Evolutionary conservation across 2,329 filamentous ascomycete species (phyloP).

Genomic region (Epichloe gansuensis): DNA sequence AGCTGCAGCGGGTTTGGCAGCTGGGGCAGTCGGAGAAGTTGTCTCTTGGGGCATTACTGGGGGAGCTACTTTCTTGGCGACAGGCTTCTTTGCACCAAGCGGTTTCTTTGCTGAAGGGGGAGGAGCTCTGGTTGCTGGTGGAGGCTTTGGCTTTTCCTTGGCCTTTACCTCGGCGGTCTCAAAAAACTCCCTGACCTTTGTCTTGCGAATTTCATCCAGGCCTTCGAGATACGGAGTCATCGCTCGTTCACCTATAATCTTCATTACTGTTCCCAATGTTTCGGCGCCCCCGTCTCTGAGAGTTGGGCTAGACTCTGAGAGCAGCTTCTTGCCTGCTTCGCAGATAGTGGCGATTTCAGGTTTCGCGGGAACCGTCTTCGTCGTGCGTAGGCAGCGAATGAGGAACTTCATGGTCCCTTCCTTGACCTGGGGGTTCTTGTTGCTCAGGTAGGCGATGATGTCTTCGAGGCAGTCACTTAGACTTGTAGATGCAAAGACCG

Average conservation of each 20-base stretch:
- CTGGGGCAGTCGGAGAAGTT: conserved; percentile 44
- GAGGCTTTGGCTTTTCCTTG: conserved; percentile 66
- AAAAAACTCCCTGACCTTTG: conserved; percentile 86
- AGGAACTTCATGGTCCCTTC: conserved; percentile 89
- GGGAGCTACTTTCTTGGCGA: conserved; percentile 32
- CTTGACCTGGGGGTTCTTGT: conserved; percentile 98
- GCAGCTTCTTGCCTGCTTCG: conserved; percentile 77
- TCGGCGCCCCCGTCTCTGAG: conserved; percentile 84
- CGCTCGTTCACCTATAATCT: conserved; percentile 90
- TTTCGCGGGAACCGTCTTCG: conserved; percentile 70
- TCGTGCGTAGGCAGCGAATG: conserved; percentile 74
- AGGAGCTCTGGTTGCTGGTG: conserved; percentile 43
- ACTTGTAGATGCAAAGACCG: conserved; percentile 49
- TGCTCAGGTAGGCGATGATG: conserved; percentile 66
- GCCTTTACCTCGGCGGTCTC: conserved; percentile 44
- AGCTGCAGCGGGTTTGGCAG: conserved; percentile 34
- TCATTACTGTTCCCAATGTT: conserved; percentile 89
- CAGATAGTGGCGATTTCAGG: conserved; percentile 73
- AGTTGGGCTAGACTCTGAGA: conserved; percentile 77
- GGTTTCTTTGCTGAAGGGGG: conserved; percentile 34
- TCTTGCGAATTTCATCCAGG: conserved; percentile 89
- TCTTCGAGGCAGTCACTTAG: conserved; percentile 86
- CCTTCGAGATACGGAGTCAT: conserved; percentile 91
- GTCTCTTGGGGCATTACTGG: conserved; percentile 31
- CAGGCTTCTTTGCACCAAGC: conserved; percentile 28